Evolutionary conservation across 768 basidiomycete genomes (phyloP).

Genomic region (Termitomyces sp.): DNA sequence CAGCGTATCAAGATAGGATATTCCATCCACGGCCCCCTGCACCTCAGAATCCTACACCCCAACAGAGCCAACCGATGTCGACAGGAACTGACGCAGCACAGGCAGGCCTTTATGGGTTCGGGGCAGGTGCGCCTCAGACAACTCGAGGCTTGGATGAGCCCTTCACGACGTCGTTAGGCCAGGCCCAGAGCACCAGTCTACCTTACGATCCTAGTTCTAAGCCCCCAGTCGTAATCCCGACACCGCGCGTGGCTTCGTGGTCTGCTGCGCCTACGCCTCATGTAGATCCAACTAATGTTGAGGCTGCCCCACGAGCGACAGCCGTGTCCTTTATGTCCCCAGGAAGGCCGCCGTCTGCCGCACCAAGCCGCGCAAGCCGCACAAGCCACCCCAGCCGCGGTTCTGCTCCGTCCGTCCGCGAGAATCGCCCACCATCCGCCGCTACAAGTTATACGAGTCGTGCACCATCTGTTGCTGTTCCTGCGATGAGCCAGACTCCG

Average conservation of each 20-base stretch:
- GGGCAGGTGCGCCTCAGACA: background rate
- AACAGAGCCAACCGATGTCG: background rate
- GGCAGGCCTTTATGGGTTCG: background rate
- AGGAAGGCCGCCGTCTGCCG: background rate
- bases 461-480: background rate
- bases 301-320: background rate
- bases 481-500: background rate
- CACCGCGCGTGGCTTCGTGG: background rate
- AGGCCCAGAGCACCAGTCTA: background rate
- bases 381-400: background rate
- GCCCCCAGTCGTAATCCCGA: background rate
- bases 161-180: background rate
- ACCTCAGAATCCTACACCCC: background rate
- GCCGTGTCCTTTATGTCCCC: background rate
- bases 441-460: background rate
- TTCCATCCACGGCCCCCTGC: background rate
- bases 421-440: background rate
- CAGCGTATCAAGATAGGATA: background rate
- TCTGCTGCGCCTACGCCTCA: background rate
- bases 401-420: background rate
- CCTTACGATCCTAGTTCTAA: background rate
- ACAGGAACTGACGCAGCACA: background rate
- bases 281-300: background rate
- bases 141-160: background rate
- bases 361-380: slow-evolving; percentile 2